Evolutionary conservation across 495 filamentous ascomycete species (phyloP).

Genomic region (Aspergillus wentii): DNA sequence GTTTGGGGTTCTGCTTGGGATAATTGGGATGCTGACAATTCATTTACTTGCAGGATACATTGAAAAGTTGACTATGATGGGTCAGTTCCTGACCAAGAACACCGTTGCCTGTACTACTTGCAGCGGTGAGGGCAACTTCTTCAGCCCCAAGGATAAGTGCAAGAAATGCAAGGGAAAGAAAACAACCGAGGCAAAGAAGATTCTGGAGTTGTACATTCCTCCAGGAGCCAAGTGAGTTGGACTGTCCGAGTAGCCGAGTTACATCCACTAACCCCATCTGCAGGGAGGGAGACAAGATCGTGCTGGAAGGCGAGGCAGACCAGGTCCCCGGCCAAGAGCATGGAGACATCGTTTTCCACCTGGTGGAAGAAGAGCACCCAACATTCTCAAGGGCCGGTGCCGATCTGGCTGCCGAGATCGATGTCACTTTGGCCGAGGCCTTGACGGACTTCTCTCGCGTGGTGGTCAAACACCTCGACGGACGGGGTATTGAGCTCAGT

Average conservation of each 20-base stretch:
- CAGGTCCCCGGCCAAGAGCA: constrained; percentile 87
- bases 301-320: constrained; percentile 91
- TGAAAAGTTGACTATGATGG: constrained; percentile 68
- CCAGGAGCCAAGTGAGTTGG: constrained; percentile 64
- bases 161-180: constrained; percentile 96
- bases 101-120: constrained; percentile 71
- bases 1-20: too few species aligned
- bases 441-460: constrained; percentile 86
- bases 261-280: constrained; percentile 12
- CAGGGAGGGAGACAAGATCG: constrained; percentile 80
- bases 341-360: constrained; percentile 85
- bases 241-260: too few species aligned
- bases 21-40: too few species aligned
- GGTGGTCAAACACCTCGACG: constrained; percentile 89
- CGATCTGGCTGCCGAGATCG: constrained; percentile 74
- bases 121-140: constrained; percentile 74
- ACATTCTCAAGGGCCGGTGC: constrained; percentile 75
- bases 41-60: constrained; percentile 45
- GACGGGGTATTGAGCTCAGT: constrained; percentile 77
- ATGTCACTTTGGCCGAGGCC: constrained; percentile 78
- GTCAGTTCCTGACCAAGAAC: constrained; percentile 75
- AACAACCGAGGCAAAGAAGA: constrained; percentile 78
- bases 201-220: constrained; percentile 93
- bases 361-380: constrained; percentile 77
- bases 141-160: constrained; percentile 92